Evolutionary conservation across 768 basidiomycete genomes (phyloP), one percentile per base, ranked within the genome.

Genomic region (Boletus barrowsii): DNA sequence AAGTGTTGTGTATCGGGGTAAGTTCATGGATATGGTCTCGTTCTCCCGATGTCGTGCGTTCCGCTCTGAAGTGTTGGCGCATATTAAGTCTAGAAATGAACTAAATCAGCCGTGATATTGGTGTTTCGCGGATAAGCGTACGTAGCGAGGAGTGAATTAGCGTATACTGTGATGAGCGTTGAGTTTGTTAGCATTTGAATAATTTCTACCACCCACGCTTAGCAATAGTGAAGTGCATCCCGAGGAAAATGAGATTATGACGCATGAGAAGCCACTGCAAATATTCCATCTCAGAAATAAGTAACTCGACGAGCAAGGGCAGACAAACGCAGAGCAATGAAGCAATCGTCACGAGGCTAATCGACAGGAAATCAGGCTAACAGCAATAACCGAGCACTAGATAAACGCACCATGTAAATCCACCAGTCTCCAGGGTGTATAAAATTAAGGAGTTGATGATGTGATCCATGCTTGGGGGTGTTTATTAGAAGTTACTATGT

Each of bases 391-490:
- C 0, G 11, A 17, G 3, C 15, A 3, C 18, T 1, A 3, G 24
- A 30, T 17, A 5, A 20, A 59, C 59, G 3, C 53, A 74, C 76
- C 74, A 76, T 22, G 82, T 82, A 17, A 82, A 40, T 3, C 75
- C 63, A 36, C 81, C 82, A 17, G 76, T 80, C 57, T 83, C 82
- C 33, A 83, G 72, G 0, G 80, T 76, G 51, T 83, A 82, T 3
- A 79, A 55, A 50, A 82, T 78, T 56, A 82, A 60, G 0, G 70
- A 65, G 54, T 83, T 81, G 39, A 83, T 70, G 24, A 82, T 61
- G 36, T 75, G 71, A 48, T 81, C 77, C 67, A 83, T 68, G 53
- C 80, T 81, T 47, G 10, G 17, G 3, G 5, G 32, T 18, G 1
- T 53, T 20, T 4, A 22, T 60, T 22, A 55, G 46, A 20, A 32